Evolutionary conservation across 768 basidiomycete genomes (phyloP).

Genomic region (Amanita pallidorosea): DNA sequence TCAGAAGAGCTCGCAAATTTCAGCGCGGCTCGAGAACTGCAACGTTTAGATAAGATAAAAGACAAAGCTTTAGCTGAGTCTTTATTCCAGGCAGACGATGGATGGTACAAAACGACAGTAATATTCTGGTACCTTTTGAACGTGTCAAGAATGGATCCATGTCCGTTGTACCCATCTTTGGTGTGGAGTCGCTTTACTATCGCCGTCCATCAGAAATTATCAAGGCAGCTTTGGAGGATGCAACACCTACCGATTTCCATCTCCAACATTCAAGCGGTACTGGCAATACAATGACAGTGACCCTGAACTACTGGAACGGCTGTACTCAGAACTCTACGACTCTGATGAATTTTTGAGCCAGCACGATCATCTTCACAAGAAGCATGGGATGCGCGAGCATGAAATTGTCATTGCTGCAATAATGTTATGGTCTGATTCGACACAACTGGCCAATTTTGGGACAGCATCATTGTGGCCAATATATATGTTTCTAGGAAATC

Average conservation of each 20-base stretch:
- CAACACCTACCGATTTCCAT: background rate
- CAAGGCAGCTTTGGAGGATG: slow-evolving; percentile 11
- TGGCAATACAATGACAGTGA: background rate
- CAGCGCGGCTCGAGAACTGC: background rate
- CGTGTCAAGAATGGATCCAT: slow-evolving; percentile 11
- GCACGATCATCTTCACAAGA: background rate
- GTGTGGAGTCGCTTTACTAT: slow-evolving; percentile 16
- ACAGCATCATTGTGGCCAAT: background rate
- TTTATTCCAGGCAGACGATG: slow-evolving; percentile 6
- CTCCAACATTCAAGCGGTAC: background rate
- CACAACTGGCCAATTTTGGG: slow-evolving; percentile 1
- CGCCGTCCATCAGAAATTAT: slow-evolving; percentile 16
- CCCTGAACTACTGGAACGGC: background rate
- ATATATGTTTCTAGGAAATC: slow-evolving; percentile 17
- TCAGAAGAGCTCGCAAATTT: background rate
- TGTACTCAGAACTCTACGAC: slow-evolving; percentile 1
- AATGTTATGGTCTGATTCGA: slow-evolving; percentile 1
- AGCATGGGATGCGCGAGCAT: background rate
- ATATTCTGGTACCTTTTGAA: slow-evolving; percentile 12
- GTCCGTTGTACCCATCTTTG: slow-evolving; percentile 11
- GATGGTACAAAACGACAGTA: slow-evolving; percentile 14
- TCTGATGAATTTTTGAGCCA: background rate
- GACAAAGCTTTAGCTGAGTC: background rate
- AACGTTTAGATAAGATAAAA: background rate
- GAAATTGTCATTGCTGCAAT: background rate